These are phyloP conservation scores for Colletotrichum camelliae DNA, from an alignment of 2,329 filamentous ascomycete genomes.

Conservation along the genomic window DNA sequence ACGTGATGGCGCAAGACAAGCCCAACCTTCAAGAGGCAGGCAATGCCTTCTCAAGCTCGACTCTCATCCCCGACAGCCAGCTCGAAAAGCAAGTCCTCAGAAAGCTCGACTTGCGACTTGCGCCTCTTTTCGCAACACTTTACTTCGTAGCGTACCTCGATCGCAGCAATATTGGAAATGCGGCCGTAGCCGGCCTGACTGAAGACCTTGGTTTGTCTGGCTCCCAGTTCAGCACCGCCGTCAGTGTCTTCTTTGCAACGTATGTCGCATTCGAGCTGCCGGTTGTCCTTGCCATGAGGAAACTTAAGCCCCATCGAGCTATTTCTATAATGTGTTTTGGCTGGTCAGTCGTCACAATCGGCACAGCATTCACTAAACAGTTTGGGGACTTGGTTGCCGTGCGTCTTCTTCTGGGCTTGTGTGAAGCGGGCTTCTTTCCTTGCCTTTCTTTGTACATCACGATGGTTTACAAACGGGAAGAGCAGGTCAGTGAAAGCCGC, in stretches of 20 bases:
- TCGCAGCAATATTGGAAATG: conserved; percentile 57
- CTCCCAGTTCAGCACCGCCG: conserved; percentile 63
- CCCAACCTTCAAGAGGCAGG: not conserved
- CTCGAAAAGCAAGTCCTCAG: not conserved
- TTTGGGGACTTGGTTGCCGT: not conserved
- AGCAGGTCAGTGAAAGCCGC: not conserved
- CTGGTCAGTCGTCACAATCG: conserved; percentile 13
- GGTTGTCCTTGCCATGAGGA: conserved; percentile 22
- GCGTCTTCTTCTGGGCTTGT: conserved; percentile 13
- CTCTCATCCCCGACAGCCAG: not conserved
- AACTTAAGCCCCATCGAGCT: not conserved
- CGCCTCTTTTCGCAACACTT: not conserved
- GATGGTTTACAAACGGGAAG: conserved; percentile 10
- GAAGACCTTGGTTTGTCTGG: conserved; percentile 53
- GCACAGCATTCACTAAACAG: conserved; percentile 9
- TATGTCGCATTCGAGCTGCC: conserved; percentile 69
- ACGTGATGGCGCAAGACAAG: not conserved
- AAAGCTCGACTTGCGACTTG: not conserved
- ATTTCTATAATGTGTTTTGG: conserved; percentile 8
- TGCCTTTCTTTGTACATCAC: conserved; percentile 31
- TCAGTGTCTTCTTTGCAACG: conserved; percentile 64
- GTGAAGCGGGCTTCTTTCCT: conserved; percentile 28
- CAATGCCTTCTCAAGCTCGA: not conserved
- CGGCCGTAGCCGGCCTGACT: conserved; percentile 62
- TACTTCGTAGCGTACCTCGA: conserved; percentile 30